Conservation (phyloP, 106 monocot species). For the Iris macrosiphon region DNA sequence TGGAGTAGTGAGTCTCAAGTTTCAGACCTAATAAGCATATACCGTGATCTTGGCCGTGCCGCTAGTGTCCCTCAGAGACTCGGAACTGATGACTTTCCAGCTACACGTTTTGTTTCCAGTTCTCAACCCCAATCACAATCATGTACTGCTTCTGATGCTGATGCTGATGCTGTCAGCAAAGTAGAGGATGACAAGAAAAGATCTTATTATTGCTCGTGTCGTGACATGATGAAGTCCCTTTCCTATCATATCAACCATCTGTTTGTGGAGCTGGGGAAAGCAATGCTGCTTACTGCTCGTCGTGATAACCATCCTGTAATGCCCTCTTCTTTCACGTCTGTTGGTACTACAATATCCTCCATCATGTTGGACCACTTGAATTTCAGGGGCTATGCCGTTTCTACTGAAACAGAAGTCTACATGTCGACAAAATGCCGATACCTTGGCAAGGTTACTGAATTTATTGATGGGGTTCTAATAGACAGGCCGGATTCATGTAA, state of each 20-base stretch:
- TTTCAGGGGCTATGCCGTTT: constrained; percentile 45
- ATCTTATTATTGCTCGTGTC: constrained; percentile 50
- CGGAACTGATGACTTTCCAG: constrained; percentile 40
- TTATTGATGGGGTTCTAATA: constrained; percentile 73
- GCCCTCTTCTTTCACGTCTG: constrained; percentile 58
- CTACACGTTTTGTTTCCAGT: constrained; percentile 23
- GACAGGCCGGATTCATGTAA: constrained; percentile 95
- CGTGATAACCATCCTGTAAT: constrained; percentile 66
- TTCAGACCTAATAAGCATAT: constrained; percentile 90
- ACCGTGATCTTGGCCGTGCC: constrained; percentile 75
- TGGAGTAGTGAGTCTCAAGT: constrained; percentile 96
- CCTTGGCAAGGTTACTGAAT: constrained; percentile 86
- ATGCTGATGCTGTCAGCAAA: constrained; percentile 22
- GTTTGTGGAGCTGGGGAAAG: constrained; percentile 85
- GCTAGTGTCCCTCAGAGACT: constrained; percentile 43
- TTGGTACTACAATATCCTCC: constrained; percentile 58
- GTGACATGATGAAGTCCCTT: constrained; percentile 94
- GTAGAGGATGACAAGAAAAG: constrained; percentile 72
- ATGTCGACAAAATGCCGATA: constrained; percentile 85
- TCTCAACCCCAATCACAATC: constrained; percentile 28
- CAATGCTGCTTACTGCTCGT: constrained; percentile 74
- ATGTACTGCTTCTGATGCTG: constrained; percentile 23
- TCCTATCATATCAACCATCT: constrained; percentile 90
- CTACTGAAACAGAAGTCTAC: constrained; percentile 42
- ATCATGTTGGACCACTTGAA: constrained; percentile 82